Evolutionary conservation across 2,329 filamentous ascomycete species (phyloP).

Genomic region (Hypocrella siamensis): DNA sequence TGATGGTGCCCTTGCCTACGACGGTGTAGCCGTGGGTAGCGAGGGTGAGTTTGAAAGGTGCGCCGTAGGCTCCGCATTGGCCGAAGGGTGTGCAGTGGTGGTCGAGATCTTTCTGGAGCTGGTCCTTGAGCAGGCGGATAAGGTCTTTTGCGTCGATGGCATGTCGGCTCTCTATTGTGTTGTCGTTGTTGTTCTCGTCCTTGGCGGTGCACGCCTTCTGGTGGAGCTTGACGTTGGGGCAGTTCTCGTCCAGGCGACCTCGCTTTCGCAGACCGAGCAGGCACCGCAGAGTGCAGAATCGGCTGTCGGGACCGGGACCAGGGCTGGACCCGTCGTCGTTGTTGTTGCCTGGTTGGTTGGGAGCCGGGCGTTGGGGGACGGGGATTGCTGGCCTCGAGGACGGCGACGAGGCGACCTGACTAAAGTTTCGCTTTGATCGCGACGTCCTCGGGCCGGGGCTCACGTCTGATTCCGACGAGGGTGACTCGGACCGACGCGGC

Average conservation of each 20-base stretch:
- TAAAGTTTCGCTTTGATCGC: background rate
- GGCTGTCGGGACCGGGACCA: background rate
- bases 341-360: background rate
- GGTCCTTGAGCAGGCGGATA: constrained; percentile 1
- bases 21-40: constrained; percentile 3
- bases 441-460: background rate
- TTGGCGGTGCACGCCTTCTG: no score
- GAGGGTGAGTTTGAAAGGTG: constrained; percentile 3
- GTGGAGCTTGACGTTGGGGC: constrained; percentile 1
- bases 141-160: background rate
- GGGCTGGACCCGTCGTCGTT: background rate
- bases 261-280: background rate
- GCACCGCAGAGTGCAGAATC: constrained; percentile 1
- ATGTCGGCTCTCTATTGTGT: background rate
- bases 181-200: background rate
- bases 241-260: background rate
- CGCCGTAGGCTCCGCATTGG: constrained; percentile 1
- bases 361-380: no score
- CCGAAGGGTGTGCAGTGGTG: constrained; percentile 2
- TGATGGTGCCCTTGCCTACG: constrained; percentile 2
- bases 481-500: background rate
- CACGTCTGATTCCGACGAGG: constrained; percentile 1
- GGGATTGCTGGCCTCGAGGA: background rate
- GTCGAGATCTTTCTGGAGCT: constrained; percentile 2
- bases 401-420: background rate